A percentile compares a stretch with the other conserved stretches of the same genome.
Evolutionary conservation across 1,139 yeast genomes (phyloP).

Genomic region (Geotrichum histeridarum): DNA sequence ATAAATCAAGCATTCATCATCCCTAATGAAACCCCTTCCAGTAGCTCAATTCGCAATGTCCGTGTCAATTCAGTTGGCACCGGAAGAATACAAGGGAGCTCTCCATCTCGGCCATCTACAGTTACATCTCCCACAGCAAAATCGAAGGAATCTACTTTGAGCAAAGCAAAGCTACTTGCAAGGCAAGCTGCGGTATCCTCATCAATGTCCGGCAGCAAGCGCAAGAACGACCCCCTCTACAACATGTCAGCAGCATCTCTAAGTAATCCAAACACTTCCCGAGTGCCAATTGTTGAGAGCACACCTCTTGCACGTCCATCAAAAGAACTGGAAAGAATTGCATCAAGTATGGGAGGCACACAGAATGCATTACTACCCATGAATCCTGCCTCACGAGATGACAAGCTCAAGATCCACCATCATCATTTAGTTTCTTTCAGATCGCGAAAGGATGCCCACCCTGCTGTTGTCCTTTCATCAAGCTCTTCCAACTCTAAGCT

Average conservation of each 20-base stretch:
- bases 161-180: conserved; percentile 37
- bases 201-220: conserved; percentile 24
- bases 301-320: conserved; percentile 44
- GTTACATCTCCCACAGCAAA: conserved; percentile 32
- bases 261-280: conserved; percentile 30
- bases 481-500: conserved; percentile 47
- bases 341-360: conserved; percentile 30
- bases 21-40: neutral
- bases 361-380: conserved; percentile 24
- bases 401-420: conserved; percentile 31
- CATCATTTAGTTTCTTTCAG: conserved; percentile 37
- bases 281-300: conserved; percentile 35
- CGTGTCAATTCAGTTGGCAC: neutral
- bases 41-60: neutral
- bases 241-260: conserved; percentile 21
- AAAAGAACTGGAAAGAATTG: conserved; percentile 43
- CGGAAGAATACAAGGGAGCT: neutral
- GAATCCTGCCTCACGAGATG: conserved; percentile 17
- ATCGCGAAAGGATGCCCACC: conserved; percentile 39
- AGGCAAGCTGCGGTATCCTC: conserved; percentile 32
- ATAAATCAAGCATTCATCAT: too few relatives aligned
- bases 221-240: conserved; percentile 30
- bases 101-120: conserved; percentile 23
- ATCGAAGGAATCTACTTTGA: conserved; percentile 31
- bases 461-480: conserved; percentile 42